Conservation (phyloP, 805 yeast species). For the Zygoascus tannicola region DNA sequence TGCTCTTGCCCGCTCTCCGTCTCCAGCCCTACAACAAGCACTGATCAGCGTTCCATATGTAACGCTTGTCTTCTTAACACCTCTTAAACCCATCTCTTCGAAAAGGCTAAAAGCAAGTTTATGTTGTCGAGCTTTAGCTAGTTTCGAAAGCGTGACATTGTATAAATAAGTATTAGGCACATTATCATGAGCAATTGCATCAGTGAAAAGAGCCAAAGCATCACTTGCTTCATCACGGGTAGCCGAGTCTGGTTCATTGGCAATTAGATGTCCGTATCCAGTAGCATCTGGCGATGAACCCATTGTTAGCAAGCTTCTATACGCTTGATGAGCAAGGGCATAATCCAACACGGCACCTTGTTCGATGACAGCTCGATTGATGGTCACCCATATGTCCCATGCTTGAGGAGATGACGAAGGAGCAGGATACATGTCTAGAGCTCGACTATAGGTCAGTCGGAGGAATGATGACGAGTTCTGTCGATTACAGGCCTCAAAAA, state of each 20-base stretch:
- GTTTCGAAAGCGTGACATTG: slow-evolving; percentile 29
- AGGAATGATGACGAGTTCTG: slow-evolving; percentile 4
- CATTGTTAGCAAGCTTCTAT: slow-evolving; percentile 20
- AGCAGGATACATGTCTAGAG: slow-evolving; percentile 14
- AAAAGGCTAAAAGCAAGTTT: slow-evolving; percentile 26
- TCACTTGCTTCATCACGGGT: slow-evolving; percentile 27
- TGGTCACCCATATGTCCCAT: slow-evolving; percentile 22
- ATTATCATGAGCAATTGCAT: slow-evolving; percentile 23
- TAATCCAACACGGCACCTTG: slow-evolving; percentile 19
- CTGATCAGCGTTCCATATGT: slow-evolving; percentile 33
- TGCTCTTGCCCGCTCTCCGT: slow-evolving; percentile 23
- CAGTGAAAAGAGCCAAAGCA: slow-evolving; percentile 26
- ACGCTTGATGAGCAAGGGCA: slow-evolving; percentile 21
- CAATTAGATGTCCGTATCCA: slow-evolving; percentile 28
- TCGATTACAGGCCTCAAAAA: slow-evolving; percentile 14
- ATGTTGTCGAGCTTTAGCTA: slow-evolving; percentile 30
- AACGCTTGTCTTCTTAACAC: slow-evolving; percentile 22
- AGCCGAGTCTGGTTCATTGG: slow-evolving; percentile 18
- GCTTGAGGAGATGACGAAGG: slow-evolving; percentile 14
- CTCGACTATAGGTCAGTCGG: slow-evolving; percentile 8
- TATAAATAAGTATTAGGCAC: slow-evolving; percentile 27
- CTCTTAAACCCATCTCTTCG: slow-evolving; percentile 24
- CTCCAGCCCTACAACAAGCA: slow-evolving; percentile 31
- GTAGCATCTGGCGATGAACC: slow-evolving; percentile 28
- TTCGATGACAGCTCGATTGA: slow-evolving; percentile 24